Conservation (phyloP, 345 rosid species). For the Camelina neglecta region DNA sequence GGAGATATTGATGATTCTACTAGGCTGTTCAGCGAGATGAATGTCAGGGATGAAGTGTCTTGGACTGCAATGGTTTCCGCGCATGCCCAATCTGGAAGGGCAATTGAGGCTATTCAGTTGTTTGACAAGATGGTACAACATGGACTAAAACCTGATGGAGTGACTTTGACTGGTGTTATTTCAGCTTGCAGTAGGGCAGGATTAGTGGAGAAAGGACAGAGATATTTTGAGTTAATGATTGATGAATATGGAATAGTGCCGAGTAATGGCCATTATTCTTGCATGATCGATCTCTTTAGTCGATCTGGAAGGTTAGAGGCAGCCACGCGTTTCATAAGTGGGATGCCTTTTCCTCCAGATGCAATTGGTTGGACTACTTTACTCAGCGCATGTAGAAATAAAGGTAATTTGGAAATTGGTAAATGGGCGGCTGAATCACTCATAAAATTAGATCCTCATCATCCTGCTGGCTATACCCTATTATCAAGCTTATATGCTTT, state of each 20-base stretch:
- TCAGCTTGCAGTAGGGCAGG: constrained; percentile 97
- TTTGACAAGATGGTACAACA: constrained; percentile 73
- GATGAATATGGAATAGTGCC: constrained; percentile 64
- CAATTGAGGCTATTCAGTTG: constrained; percentile 69
- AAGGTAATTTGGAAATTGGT: constrained; percentile 72
- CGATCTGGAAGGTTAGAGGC: constrained; percentile 86
- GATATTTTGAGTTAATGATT: constrained; percentile 70
- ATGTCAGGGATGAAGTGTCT: constrained; percentile 72
- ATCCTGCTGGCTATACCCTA: constrained; percentile 80
- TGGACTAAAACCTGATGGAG: constrained; percentile 84
- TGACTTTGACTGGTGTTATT: constrained; percentile 82
- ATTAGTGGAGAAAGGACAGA: constrained; percentile 73
- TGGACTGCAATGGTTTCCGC: constrained; percentile 94
- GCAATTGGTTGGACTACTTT: constrained; percentile 87
- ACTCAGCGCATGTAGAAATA: constrained; percentile 81
- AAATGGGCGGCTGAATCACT: constrained; percentile 87
- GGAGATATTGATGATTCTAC: constrained; percentile 71
- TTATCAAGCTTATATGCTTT: constrained; percentile 80
- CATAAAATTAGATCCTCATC: constrained; percentile 71
- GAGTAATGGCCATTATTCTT: constrained; percentile 71
- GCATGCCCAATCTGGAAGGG: constrained; percentile 89
- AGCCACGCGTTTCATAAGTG: constrained; percentile 68
- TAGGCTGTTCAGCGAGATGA: constrained; percentile 75
- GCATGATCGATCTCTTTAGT: constrained; percentile 94
- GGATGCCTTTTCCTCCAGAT: constrained; percentile 83